These are phyloP conservation scores for Maudiozyma pseudohumilis DNA, from an alignment of 805 yeast species.

Conservation along the genomic window DNA sequence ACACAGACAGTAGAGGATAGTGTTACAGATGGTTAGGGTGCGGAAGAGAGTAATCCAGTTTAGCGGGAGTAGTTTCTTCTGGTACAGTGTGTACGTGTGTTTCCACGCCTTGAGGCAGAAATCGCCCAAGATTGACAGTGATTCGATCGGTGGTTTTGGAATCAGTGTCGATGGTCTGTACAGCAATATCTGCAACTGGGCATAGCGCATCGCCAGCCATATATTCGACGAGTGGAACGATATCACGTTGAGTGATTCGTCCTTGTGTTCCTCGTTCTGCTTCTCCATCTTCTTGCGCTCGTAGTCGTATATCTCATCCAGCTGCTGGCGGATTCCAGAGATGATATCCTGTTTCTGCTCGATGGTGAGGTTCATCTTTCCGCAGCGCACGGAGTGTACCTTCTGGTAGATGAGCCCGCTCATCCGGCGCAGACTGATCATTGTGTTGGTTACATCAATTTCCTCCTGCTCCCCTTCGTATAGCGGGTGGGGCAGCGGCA, in stretches of 20 bases:
- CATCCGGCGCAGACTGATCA: slow-evolving; percentile 36
- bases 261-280: slow-evolving; percentile 9
- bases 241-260: slow-evolving; percentile 11
- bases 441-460: slow-evolving; percentile 32
- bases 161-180: slow-evolving; percentile 42
- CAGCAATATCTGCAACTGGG: slow-evolving; percentile 36
- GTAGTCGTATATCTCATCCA: slow-evolving; percentile 22
- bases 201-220: slow-evolving; percentile 34
- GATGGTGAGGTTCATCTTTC: slow-evolving; percentile 21
- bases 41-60: slow-evolving; percentile 43
- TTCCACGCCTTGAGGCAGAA: slow-evolving; percentile 38
- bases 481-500: slow-evolving; percentile 33
- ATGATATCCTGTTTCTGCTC: slow-evolving; percentile 31
- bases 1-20: slow-evolving; percentile 38
- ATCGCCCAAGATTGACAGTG: slow-evolving; percentile 35
- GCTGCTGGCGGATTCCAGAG: slow-evolving; percentile 27
- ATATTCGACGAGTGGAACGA: slow-evolving; percentile 30
- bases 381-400: slow-evolving; percentile 38
- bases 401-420: slow-evolving; percentile 39
- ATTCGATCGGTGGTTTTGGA: slow-evolving; percentile 35
- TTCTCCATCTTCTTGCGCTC: slow-evolving; percentile 20
- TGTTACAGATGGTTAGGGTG: slow-evolving; percentile 38
- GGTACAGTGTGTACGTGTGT: slow-evolving; percentile 37
- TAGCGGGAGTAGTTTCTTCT: slow-evolving; percentile 35
- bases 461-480: slow-evolving; percentile 35